A percentile compares a stretch with the other conserved stretches of the same genome.
These are phyloP conservation scores for Rhodamnia argentea DNA, from an alignment of 345 rosid species.

Conservation along the genomic window DNA sequence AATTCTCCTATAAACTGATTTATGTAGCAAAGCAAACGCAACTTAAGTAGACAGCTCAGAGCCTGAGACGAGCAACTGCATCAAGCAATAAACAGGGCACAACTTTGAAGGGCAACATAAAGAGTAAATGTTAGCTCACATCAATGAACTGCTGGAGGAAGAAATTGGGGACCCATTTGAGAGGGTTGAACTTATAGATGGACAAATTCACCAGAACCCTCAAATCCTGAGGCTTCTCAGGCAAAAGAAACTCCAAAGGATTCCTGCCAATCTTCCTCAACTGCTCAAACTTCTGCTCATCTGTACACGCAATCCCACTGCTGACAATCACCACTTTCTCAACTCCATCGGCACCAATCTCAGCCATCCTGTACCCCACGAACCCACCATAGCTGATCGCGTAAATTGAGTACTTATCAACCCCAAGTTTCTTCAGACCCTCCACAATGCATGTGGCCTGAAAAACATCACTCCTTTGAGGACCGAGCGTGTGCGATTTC, in stretches of 20 bases:
- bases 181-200: constrained; percentile 15
- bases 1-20: neutral
- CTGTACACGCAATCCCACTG: constrained; percentile 38
- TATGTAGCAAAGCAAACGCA: neutral
- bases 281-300: constrained; percentile 30
- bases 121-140: constrained; percentile 18
- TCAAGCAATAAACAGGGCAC: neutral
- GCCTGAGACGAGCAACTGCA: neutral
- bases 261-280: constrained; percentile 33
- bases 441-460: constrained; percentile 48
- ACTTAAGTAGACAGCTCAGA: neutral
- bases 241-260: constrained; percentile 40
- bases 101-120: neutral
- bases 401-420: constrained; percentile 30
- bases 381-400: constrained; percentile 76
- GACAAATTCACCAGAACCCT: constrained; percentile 30
- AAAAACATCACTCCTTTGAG: constrained; percentile 36
- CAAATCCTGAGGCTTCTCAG: constrained; percentile 36
- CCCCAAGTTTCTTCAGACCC: constrained; percentile 47
- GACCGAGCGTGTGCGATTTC: constrained; percentile 18
- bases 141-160: constrained; percentile 42
- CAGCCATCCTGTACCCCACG: constrained; percentile 69
- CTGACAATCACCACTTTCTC: constrained; percentile 67
- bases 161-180: constrained; percentile 47
- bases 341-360: constrained; percentile 32